Evolutionary conservation across 805 yeast species (phyloP), one percentile per base, ranked within the genome.

Genomic region (Saturnispora zaruensis): DNA sequence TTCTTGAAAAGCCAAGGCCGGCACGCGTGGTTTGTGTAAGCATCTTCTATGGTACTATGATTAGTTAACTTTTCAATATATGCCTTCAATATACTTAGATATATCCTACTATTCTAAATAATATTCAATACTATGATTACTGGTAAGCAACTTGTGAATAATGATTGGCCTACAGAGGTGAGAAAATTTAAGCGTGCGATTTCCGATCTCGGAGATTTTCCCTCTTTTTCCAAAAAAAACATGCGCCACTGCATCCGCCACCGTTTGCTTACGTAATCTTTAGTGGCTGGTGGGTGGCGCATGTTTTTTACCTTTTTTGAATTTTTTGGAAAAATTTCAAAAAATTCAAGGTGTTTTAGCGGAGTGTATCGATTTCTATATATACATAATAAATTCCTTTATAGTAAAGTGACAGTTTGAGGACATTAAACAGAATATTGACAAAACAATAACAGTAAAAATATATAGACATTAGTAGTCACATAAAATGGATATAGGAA

Each of bases 1-100:
- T 43, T 43, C 53, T 53, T 11, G 55, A 42, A 44, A 55, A 44
- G 24, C 61, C 62, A 23, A 60, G 55, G n/a, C 64, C 62, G 23
- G 55, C 34, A 53, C 62, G 58, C 30, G 58, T 50, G 21, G 57
- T 43, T 8, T 46, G 28, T 7, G 57, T 43, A 38, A 54, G 51
- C 57, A 57, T 57, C 30, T 34, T 44, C 7, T 41, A 7, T 41
- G 4, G 5, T 16, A 18, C 18, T 9, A 36, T 41, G 20, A 25
- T 25, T n/a, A n/a, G n/a, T n/a, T n/a, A n/a, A n/a, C 18, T 23
- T 25, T 28, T 28, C 13, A 28, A 28, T 28, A 28, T 28, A 28
- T 28, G 13, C 5, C 30, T 28, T 28, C 14, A 28, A 28, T 11
- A 14, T 11, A 11, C 5, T 5, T 28, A 14, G n/a, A 28, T 28